Percentiles rank a stretch among this genome's conserved stretches.
Conservation (phyloP, 2,329 filamentous ascomycete genomes). For the Aureobasidium sp. region DNA sequence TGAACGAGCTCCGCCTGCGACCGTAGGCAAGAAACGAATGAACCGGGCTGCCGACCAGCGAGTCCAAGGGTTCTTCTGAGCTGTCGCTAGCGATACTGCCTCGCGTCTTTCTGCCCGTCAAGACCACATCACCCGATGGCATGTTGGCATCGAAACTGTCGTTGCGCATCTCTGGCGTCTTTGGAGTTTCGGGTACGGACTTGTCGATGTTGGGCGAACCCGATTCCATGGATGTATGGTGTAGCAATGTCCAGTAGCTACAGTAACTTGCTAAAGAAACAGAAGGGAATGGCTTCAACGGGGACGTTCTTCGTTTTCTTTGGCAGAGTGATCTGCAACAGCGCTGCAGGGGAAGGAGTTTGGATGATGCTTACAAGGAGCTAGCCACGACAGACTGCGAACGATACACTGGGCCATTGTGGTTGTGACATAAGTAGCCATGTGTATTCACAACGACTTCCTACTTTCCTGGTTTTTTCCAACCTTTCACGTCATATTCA, state of each 20-base stretch:
- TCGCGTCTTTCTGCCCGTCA: constrained; percentile 3
- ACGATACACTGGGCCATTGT: not conserved
- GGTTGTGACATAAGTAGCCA: not conserved
- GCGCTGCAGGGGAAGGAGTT: constrained; percentile 1
- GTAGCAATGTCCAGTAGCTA: not conserved
- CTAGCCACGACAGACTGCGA: constrained; percentile 4
- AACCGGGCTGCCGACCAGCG: not conserved
- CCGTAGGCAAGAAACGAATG: constrained; percentile 15
- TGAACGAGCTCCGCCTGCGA: constrained; percentile 15
- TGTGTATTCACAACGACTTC: not conserved
- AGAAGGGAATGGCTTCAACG: not conserved
- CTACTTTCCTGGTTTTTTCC: not conserved
- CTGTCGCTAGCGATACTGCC: constrained; percentile 6
- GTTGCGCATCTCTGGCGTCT: constrained; percentile 8
- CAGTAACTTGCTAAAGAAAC: not conserved
- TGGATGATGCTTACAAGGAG: constrained; percentile 10
- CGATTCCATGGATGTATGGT: not conserved
- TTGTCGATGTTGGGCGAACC: not conserved
- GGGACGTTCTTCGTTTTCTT: not conserved
- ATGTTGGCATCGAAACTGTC: constrained; percentile 8
- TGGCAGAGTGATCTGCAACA: not conserved
- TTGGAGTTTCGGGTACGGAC: not conserved
- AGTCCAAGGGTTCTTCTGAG: constrained; percentile 1
- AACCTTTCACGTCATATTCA: not conserved
- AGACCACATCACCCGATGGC: not conserved